These are phyloP conservation scores for Gaertneriomyces semiglobifer DNA, from an alignment of 192 early-diverging fungal genomes.

Conservation along the genomic window DNA sequence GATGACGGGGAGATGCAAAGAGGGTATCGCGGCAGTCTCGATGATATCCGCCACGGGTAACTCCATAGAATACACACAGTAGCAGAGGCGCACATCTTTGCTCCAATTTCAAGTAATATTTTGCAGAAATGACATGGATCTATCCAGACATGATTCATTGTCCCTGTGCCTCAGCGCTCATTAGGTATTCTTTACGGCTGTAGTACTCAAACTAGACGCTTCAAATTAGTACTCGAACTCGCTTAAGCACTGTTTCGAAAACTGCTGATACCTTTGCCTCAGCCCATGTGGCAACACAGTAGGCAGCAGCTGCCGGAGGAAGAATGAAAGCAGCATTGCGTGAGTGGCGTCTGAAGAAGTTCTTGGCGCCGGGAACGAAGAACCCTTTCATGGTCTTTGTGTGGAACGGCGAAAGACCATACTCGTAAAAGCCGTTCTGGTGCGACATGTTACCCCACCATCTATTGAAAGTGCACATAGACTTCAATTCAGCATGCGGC, in stretches of 20 bases:
- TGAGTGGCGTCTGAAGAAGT: slow-evolving; percentile 31
- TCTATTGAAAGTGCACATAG: not conserved
- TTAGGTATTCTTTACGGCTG: slow-evolving; percentile 42
- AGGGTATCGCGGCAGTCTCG: no score
- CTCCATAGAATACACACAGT: no score
- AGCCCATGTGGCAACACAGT: slow-evolving; percentile 42
- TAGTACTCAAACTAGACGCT: slow-evolving; percentile 39
- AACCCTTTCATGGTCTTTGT: slow-evolving; percentile 48
- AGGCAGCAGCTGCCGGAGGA: slow-evolving; percentile 45
- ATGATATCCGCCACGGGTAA: no score
- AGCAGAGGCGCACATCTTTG: no score
- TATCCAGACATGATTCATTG: no score
- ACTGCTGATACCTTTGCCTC: slow-evolving; percentile 33
- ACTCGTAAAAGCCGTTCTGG: slow-evolving; percentile 48
- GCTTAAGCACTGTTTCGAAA: not conserved
- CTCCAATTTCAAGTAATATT: no score
- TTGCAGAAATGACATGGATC: no score
- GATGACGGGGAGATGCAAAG: no score
- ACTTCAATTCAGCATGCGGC: no score
- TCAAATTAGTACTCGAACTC: not conserved
- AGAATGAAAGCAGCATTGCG: slow-evolving; percentile 38
- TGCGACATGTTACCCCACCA: slow-evolving; percentile 39
- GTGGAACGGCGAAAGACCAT: slow-evolving; percentile 51
- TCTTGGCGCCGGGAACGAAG: slow-evolving; percentile 41
- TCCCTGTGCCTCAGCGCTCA: not conserved